Conservation (phyloP, 2,329 filamentous ascomycete species). For the Meredithiella fracta region DNA sequence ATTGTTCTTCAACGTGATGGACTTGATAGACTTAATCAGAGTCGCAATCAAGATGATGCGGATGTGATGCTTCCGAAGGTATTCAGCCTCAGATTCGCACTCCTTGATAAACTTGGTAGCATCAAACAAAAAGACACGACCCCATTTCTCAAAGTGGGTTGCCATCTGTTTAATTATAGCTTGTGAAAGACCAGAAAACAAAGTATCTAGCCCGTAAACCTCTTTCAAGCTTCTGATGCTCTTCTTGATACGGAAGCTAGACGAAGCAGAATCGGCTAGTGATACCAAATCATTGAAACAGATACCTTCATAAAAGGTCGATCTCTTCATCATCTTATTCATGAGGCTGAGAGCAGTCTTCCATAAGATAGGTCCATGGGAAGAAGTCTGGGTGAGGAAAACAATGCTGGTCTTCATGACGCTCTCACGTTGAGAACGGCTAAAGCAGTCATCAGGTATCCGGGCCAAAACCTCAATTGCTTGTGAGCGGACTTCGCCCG, state of each 20-base stretch:
- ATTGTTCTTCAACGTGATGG: slow-evolving; percentile 17
- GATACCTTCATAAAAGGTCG: slow-evolving; percentile 35
- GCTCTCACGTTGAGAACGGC: slow-evolving; percentile 11
- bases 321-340: slow-evolving; percentile 32
- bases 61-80: slow-evolving; percentile 17
- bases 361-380: slow-evolving; percentile 11
- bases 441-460: slow-evolving; percentile 15
- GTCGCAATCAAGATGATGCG: slow-evolving; percentile 24
- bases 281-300: slow-evolving; percentile 24
- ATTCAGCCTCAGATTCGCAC: slow-evolving; percentile 11
- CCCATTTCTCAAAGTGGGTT: slow-evolving; percentile 27
- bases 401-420: slow-evolving; percentile 11
- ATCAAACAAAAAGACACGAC: slow-evolving; percentile 24
- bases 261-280: slow-evolving; percentile 21
- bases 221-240: slow-evolving; percentile 5
- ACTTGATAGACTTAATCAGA: slow-evolving; percentile 19
- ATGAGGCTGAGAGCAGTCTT: slow-evolving; percentile 13
- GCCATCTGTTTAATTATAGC: slow-evolving; percentile 28
- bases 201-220: slow-evolving; percentile 9
- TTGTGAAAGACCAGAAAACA: slow-evolving; percentile 19
- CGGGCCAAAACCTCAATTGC: slow-evolving; percentile 10
- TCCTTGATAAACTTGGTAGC: slow-evolving; percentile 17
- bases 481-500: background rate
- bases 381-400: slow-evolving; percentile 3
- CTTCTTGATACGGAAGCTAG: slow-evolving; percentile 4